Base-by-base conservation (phyloP, 352 stramenopile species). In the Pythium coloratum region DNA sequence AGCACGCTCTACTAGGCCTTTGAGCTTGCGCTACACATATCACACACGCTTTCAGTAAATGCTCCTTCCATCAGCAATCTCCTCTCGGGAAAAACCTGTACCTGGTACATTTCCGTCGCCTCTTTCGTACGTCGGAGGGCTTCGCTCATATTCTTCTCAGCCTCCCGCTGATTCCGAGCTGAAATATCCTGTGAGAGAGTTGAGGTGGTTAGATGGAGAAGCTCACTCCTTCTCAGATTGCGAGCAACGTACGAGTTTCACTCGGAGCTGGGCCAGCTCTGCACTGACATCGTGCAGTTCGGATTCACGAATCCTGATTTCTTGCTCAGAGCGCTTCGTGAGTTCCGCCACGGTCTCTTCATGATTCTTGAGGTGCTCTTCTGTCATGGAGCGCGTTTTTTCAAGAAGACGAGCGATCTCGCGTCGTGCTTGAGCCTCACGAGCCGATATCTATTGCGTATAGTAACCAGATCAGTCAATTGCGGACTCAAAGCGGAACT, bases 401-500 rank as follows among this genome's bases (percentile, higher is more conserved):
- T 91, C 86, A 2, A 92, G 66, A 9, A 95, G 72, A 6, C 84
- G 76, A 44, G 79, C 77, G 54, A 95, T 88, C 59, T 95, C 84
- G 47, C 82, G 80, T 9, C 86, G 71, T 38, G 79, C 78, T 59
- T 92, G 84, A 1, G 77, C 42, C 69, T 95, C 86, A n/a, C 77
- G 75, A 51, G 83, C 76, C 62, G 71, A 67, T 32, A 90, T 75
- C 81, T 91, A 58, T n/a, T 24, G 20, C 20, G 20, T 24, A 0
- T 24, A 24, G 20, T 24, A 24, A 24, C 20, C 20, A 24, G 20
- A 24, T 24, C 20, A 24, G 20, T 24, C 20, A 24, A 24, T 24
- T 24, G 20, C 20, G 20, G 20, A 24, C 20, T 24, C 20, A 24
- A 24, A 24, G 20, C 20, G 20, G 20, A 24, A 24, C 20, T 24